Conservation (phyloP, 768 basidiomycete species). For the Podaxis pistillaris region DNA sequence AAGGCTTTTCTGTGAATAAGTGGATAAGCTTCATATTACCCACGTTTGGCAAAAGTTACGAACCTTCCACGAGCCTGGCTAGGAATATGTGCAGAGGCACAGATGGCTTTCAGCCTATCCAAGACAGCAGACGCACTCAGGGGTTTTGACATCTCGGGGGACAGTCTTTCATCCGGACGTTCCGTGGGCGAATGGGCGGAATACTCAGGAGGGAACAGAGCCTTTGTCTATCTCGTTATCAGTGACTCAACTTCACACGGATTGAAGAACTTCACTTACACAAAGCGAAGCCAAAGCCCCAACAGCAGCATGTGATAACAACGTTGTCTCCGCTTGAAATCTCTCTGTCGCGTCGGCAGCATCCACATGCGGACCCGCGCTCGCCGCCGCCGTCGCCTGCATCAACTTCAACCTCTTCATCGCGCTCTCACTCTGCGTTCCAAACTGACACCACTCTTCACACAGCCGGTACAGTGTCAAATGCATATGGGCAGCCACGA, state of each 20-base stretch:
- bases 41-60: slow-evolving; percentile 24
- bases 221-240: slow-evolving; percentile 57
- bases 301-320: slow-evolving; percentile 79
- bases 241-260: slow-evolving; percentile 3
- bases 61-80: slow-evolving; percentile 65
- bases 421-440: slow-evolving; percentile 68
- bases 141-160: slow-evolving; percentile 50
- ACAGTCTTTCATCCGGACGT: slow-evolving; percentile 26
- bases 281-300: slow-evolving; percentile 86
- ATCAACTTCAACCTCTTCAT: slow-evolving; percentile 70
- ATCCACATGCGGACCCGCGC: slow-evolving; percentile 53
- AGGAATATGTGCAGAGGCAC: slow-evolving; percentile 53
- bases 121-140: slow-evolving; percentile 52
- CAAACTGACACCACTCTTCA: slow-evolving; percentile 92
- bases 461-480: slow-evolving; percentile 80
- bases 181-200: slow-evolving; percentile 66
- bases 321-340: slow-evolving; percentile 66
- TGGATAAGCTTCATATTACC: slow-evolving; percentile 12
- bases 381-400: slow-evolving; percentile 62
- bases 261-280: slow-evolving; percentile 48
- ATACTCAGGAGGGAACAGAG: slow-evolving; percentile 65
- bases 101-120: slow-evolving; percentile 68
- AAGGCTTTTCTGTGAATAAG: slow-evolving; percentile 64
- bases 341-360: slow-evolving; percentile 51
- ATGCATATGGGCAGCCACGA: slow-evolving; percentile 73